A percentile compares a stretch with the other conserved stretches of the same genome.
phyloP scores from a whole-genome alignment of 176 grass and related monocot genomes.

The Poa pratensis region DNA sequence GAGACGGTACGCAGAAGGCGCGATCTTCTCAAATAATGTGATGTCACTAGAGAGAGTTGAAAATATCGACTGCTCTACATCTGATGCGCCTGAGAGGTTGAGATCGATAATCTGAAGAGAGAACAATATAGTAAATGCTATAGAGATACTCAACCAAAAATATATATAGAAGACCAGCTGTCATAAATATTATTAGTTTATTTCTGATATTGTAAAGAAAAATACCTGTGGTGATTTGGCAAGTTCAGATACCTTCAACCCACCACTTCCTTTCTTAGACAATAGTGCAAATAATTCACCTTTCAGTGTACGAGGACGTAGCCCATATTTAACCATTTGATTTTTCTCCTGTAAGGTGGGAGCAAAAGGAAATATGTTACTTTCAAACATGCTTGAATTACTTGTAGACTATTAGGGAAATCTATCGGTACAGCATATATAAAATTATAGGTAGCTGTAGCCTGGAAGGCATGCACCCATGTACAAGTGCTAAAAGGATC shows the following conservation, averaged over 20 bases:
- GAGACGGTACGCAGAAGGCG: conserved; percentile 83
- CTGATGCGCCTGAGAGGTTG: conserved; percentile 47
- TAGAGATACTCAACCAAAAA: conserved; percentile 30
- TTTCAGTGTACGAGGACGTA: conserved; percentile 78
- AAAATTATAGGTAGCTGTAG: conserved; percentile 22
- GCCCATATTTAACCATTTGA: conserved; percentile 95
- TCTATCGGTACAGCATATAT: conserved; percentile 16
- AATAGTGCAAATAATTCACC: conserved; percentile 86
- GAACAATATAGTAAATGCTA: conserved; percentile 37
- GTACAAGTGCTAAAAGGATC: conserved; percentile 30
- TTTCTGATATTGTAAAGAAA: conserved; percentile 30
- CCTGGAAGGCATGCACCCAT: background rate
- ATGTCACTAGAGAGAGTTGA: conserved; percentile 97
- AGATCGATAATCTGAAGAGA: conserved; percentile 79
- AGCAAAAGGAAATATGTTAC: conserved; percentile 28
- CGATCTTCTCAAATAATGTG: conserved; percentile 97
- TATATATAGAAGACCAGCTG: conserved; percentile 15
- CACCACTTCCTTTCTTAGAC: conserved; percentile 85
- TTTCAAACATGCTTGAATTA: conserved; percentile 36
- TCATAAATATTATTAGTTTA: conserved; percentile 30
- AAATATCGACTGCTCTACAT: conserved; percentile 70
- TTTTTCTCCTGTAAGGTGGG: conserved; percentile 80
- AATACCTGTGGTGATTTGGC: conserved; percentile 75
- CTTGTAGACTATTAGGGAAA: conserved; percentile 4
- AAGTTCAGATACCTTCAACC: conserved; percentile 77